Evolutionary conservation across 306 rosid genomes (phyloP).

Genomic region (Lithocarpus polystachyus): DNA sequence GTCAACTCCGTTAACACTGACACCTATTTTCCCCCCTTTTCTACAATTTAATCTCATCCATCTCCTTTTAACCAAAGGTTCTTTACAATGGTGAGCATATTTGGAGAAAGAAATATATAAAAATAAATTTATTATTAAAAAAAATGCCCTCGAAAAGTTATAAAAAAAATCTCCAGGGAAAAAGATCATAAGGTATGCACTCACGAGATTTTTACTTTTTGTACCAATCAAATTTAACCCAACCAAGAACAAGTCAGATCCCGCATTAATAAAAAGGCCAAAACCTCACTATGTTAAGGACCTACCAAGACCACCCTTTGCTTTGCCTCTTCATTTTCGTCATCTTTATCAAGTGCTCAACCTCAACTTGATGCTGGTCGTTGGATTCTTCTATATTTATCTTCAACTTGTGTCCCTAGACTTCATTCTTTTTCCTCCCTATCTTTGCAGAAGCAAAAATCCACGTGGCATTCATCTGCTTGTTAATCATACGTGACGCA

Average conservation of each 20-base stretch:
- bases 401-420: too few species aligned
- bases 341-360: slow-evolving; percentile 2
- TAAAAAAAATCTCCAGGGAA: too few species aligned
- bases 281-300: background rate
- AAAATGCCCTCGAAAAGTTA: too few species aligned
- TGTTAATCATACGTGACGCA: slow-evolving; percentile 51
- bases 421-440: slow-evolving; percentile 12
- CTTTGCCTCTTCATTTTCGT: slow-evolving; percentile 13
- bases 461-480: slow-evolving; percentile 56
- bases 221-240: too few species aligned
- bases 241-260: too few species aligned
- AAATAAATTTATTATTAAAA: too few species aligned
- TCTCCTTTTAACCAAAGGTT: slow-evolving; percentile 3
- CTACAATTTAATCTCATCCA: slow-evolving; percentile 24
- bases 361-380: slow-evolving; percentile 18
- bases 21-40: background rate
- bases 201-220: too few species aligned
- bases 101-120: slow-evolving; percentile 2
- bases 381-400: background rate
- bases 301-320: background rate
- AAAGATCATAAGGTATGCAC: too few species aligned
- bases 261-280: too few species aligned
- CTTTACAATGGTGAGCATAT: slow-evolving; percentile 6
- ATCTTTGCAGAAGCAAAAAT: slow-evolving; percentile 37
- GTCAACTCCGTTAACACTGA: background rate